Conservation (phyloP, 2,329 filamentous ascomycete species). For the Colletotrichum tofieldiae region DNA sequence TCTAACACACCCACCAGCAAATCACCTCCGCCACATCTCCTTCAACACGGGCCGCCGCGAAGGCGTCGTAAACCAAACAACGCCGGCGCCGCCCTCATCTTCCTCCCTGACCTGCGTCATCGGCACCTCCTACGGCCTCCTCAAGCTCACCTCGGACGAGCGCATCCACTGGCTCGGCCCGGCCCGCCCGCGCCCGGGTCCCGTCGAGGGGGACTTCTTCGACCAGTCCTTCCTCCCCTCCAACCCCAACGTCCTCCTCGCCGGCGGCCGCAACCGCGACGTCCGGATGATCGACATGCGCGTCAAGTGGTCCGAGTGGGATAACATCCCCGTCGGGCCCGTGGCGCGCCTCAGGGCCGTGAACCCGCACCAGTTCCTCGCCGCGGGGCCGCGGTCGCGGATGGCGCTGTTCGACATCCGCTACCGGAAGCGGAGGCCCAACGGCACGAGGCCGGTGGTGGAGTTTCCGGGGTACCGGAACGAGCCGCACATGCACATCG, state of each 20-base stretch:
- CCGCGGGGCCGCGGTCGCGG: constrained; percentile 64
- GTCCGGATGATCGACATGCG: constrained; percentile 65
- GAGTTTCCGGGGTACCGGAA: constrained; percentile 68
- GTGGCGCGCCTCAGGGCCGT: constrained; percentile 67
- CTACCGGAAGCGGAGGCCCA: constrained; percentile 49
- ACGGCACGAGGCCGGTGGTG: constrained; percentile 58
- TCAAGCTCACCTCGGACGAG: constrained; percentile 54
- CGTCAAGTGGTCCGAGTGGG: constrained; percentile 51
- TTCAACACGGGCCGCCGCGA: constrained; percentile 48
- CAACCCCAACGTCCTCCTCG: constrained; percentile 63
- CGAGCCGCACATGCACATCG: constrained; percentile 62
- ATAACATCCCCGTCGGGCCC: constrained; percentile 55
- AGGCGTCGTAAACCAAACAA: constrained; percentile 58
- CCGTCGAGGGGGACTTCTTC: constrained; percentile 58
- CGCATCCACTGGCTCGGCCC: constrained; percentile 54
- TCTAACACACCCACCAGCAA: constrained; percentile 45
- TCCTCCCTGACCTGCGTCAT: constrained; percentile 62
- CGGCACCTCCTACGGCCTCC: constrained; percentile 65
- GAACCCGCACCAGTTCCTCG: constrained; percentile 65
- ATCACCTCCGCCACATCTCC: constrained; percentile 52
- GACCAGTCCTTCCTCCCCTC: constrained; percentile 63
- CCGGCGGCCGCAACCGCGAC: constrained; percentile 65
- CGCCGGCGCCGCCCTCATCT: constrained; percentile 56
- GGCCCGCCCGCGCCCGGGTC: constrained; percentile 41
- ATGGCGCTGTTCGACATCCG: constrained; percentile 73